Percentiles rank a stretch among this genome's conserved stretches.
Evolutionary conservation across 1,284 basidiomycete species (phyloP).

Genomic region (Acaromyces ingoldii): DNA sequence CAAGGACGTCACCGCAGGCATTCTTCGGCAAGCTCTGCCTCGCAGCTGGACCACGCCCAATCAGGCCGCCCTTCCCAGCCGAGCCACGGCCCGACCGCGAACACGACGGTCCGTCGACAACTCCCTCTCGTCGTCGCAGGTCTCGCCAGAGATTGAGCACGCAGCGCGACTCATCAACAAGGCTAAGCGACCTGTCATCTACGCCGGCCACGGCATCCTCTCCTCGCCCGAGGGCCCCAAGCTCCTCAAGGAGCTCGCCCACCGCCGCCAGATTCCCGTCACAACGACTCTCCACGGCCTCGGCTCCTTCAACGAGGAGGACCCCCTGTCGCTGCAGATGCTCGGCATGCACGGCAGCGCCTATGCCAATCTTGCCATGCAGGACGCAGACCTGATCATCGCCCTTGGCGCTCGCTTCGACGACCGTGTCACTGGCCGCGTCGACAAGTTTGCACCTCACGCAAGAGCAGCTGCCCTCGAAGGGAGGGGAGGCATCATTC

Average conservation of each 20-base stretch:
- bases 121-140: background rate
- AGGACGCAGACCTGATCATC: constrained; percentile 93
- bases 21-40: constrained; percentile 79
- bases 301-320: constrained; percentile 87
- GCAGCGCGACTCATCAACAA: constrained; percentile 87
- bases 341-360: constrained; percentile 98
- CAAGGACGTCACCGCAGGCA: constrained; percentile 92
- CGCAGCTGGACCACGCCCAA: constrained; percentile 84
- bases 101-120: constrained; percentile 8
- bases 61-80: constrained; percentile 51
- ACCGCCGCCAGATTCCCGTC: constrained; percentile 88
- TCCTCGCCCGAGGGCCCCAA: constrained; percentile 75
- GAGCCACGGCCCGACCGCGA: constrained; percentile 38
- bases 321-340: constrained; percentile 83
- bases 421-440: constrained; percentile 92
- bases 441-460: constrained; percentile 84
- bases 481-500: constrained; percentile 91
- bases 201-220: constrained; percentile 87
- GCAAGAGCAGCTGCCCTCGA: constrained; percentile 78
- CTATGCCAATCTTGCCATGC: constrained; percentile 96
- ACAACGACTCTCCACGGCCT: constrained; percentile 94
- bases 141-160: constrained; percentile 64
- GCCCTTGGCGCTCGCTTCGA: constrained; percentile 94
- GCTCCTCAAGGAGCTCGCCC: constrained; percentile 73
- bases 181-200: constrained; percentile 85